A percentile compares a stretch with the other conserved stretches of the same genome.
Conservation (phyloP, 352 stramenopile genomes). For the Phytophthora vignae region DNA sequence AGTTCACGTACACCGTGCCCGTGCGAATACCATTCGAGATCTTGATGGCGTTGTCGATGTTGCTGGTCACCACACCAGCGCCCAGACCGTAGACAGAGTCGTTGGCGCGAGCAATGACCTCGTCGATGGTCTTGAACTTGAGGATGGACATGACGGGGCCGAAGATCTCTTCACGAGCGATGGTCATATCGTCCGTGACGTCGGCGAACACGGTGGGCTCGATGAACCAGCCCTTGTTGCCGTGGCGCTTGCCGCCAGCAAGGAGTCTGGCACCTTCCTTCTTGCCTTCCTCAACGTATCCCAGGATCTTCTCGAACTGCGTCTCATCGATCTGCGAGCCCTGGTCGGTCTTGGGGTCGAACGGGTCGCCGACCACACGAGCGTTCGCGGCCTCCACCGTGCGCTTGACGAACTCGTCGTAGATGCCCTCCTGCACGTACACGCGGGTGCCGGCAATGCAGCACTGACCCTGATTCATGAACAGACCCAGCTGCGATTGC, state of each 20-base stretch:
- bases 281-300: slow-evolving; percentile 74
- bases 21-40: slow-evolving; percentile 88
- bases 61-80: slow-evolving; percentile 89
- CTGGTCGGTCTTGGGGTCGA: slow-evolving; percentile 44
- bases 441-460: slow-evolving; percentile 82
- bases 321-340: slow-evolving; percentile 65
- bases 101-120: slow-evolving; percentile 89
- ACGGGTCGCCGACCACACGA: slow-evolving; percentile 62
- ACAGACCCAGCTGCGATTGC: slow-evolving; percentile 66
- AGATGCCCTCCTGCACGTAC: slow-evolving; percentile 88
- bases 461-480: slow-evolving; percentile 87
- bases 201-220: slow-evolving; percentile 92
- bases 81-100: slow-evolving; percentile 86
- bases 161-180: slow-evolving; percentile 92
- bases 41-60: slow-evolving; percentile 81
- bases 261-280: slow-evolving; percentile 83
- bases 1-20: slow-evolving; percentile 95
- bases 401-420: slow-evolving; percentile 83
- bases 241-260: slow-evolving; percentile 73
- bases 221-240: slow-evolving; percentile 88
- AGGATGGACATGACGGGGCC: slow-evolving; percentile 89
- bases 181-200: slow-evolving; percentile 79
- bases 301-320: slow-evolving; percentile 86
- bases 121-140: slow-evolving; percentile 89
- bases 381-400: slow-evolving; percentile 56